Conservation (phyloP, 345 rosid species). For the Euphorbia lathyris region DNA sequence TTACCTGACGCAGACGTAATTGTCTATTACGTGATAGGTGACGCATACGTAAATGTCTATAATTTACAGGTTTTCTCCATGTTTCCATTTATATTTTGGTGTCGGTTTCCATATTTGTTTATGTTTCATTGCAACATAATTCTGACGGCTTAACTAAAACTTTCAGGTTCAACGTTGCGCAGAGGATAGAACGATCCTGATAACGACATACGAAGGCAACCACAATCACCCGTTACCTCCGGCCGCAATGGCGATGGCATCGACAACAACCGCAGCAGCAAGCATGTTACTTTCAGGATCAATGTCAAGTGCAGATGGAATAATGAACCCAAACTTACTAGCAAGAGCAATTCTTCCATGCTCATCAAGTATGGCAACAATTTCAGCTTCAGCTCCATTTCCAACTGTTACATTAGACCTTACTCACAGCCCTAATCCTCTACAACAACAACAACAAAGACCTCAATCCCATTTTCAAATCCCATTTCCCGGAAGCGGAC, state of each 20-base stretch:
- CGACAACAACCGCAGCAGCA: constrained; percentile 86
- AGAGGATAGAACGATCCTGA: constrained; percentile 73
- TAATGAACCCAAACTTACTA: constrained; percentile 79
- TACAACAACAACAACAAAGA: constrained; percentile 48
- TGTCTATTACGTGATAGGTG: too few relatives aligned
- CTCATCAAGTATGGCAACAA: constrained; percentile 87
- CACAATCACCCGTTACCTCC: constrained; percentile 95
- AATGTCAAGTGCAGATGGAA: constrained; percentile 82
- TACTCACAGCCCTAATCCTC: constrained; percentile 63
- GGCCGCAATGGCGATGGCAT: constrained; percentile 93
- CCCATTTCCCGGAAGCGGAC: constrained; percentile 31
- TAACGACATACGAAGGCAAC: constrained; percentile 92
- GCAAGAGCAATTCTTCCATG: constrained; percentile 87
- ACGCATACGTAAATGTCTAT: too few relatives aligned
- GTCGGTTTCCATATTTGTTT: too few relatives aligned
- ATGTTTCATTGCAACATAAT: neutral
- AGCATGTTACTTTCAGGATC: constrained; percentile 89
- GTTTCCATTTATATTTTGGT: too few relatives aligned
- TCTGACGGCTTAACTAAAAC: neutral
- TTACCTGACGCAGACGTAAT: too few relatives aligned
- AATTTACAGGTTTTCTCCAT: too few relatives aligned
- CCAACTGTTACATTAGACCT: constrained; percentile 96
- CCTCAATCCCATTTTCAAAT: constrained; percentile 38
- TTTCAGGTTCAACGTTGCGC: constrained; percentile 93
- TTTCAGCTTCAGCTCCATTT: constrained; percentile 96